Conservation (phyloP, 139 green algal species). For the Nannochloris sp. region DNA sequence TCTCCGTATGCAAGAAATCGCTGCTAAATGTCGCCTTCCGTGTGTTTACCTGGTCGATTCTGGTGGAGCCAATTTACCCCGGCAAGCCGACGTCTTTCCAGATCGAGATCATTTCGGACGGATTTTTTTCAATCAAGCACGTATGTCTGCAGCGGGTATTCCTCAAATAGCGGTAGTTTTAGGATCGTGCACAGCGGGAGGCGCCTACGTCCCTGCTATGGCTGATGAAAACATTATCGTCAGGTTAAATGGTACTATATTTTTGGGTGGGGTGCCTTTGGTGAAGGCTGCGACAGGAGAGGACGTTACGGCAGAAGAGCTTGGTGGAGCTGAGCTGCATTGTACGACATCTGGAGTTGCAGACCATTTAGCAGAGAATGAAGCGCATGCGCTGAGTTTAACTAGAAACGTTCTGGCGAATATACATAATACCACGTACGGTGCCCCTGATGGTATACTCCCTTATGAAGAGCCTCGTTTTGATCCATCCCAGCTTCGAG, state of each 20-base stretch:
- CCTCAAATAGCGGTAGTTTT: conserved; percentile 87
- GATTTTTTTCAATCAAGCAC: conserved; percentile 89
- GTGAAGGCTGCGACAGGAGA: conserved; percentile 82
- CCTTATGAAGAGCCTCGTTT: conserved; percentile 66
- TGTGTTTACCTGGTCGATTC: conserved; percentile 93
- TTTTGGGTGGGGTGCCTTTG: conserved; percentile 52
- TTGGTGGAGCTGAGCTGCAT: conserved; percentile 85
- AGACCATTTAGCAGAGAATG: conserved; percentile 78
- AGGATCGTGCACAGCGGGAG: conserved; percentile 87
- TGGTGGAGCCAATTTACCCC: conserved; percentile 83
- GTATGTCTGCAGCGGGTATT: conserved; percentile 76
- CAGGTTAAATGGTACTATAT: conserved; percentile 69
- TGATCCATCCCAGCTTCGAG: conserved; percentile 48
- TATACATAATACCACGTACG: conserved; percentile 15
- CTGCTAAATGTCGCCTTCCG: conserved; percentile 71
- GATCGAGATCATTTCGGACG: conserved; percentile 90
- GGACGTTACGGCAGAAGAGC: conserved; percentile 82
- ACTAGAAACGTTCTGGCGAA: conserved; percentile 58
- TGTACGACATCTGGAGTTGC: conserved; percentile 64
- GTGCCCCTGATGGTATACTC: background rate
- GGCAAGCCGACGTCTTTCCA: conserved; percentile 87
- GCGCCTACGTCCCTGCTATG: conserved; percentile 71
- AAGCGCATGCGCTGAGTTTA: conserved; percentile 74
- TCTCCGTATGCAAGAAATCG: conserved; percentile 73
- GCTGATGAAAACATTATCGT: conserved; percentile 81